These are phyloP conservation scores for Amanita muscaria DNA, from an alignment of 768 basidiomycete genomes.

Conservation along the genomic window DNA sequence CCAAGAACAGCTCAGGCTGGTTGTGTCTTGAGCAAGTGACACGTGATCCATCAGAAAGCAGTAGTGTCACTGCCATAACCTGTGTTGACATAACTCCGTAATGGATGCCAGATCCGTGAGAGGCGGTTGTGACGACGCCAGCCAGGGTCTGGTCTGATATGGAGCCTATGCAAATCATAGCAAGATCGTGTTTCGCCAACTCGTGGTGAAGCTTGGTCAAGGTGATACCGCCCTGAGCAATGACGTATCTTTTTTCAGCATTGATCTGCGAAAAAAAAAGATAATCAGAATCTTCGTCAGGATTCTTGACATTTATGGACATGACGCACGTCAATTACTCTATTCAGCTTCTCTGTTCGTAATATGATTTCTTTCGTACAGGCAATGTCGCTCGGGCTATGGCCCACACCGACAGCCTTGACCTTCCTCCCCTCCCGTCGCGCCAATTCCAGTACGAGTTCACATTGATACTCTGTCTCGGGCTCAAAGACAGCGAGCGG, in stretches of 20 bases:
- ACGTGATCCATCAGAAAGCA: constrained; percentile 68
- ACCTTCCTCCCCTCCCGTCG: constrained; percentile 60
- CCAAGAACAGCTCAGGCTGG: constrained; percentile 71
- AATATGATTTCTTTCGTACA: constrained; percentile 87
- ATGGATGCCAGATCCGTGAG: constrained; percentile 82
- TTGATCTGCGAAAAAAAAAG: constrained; percentile 52
- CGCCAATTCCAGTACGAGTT: constrained; percentile 73
- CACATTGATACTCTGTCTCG: constrained; percentile 55
- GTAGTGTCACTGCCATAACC: constrained; percentile 64
- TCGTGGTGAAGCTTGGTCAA: constrained; percentile 64
- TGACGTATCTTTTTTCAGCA: constrained; percentile 52
- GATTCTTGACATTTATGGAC: constrained; percentile 7
- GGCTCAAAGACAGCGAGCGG: constrained; percentile 76
- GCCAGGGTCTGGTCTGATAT: constrained; percentile 95
- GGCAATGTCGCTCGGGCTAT: constrained; percentile 89
- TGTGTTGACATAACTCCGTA: constrained; percentile 79
- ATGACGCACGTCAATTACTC: constrained; percentile 64
- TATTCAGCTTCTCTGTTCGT: constrained; percentile 63
- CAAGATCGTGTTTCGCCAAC: constrained; percentile 60
- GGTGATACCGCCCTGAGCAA: constrained; percentile 72
- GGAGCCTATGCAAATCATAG: constrained; percentile 89
- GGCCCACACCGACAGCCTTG: constrained; percentile 82
- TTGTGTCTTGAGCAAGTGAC: constrained; percentile 59
- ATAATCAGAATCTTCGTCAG: constrained; percentile 1
- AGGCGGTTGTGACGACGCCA: constrained; percentile 88